Evolutionary conservation across 441 rosid species (phyloP).

Genomic region (Corymbia calophylla): DNA sequence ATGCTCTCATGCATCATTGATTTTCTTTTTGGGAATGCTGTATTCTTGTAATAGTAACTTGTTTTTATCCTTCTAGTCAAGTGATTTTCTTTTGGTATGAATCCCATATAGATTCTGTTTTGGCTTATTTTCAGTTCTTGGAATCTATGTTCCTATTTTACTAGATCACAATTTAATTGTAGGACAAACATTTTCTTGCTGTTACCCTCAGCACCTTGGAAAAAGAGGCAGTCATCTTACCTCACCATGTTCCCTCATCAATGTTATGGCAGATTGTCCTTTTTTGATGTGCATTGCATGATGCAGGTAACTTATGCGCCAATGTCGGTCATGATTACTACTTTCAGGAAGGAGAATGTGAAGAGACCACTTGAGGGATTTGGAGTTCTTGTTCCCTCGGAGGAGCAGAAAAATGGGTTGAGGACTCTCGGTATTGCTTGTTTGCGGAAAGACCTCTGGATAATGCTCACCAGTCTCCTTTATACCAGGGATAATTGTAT

Average conservation of each 20-base stretch:
- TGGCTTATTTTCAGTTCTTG: background rate
- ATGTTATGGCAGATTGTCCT: background rate
- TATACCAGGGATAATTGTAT: background rate
- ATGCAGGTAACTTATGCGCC: slow-evolving; percentile 74
- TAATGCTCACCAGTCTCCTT: background rate
- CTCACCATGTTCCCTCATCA: background rate
- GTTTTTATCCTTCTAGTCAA: background rate
- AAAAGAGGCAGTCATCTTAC: background rate
- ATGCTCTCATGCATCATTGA: background rate
- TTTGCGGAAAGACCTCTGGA: background rate
- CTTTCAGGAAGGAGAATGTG: slow-evolving; percentile 82
- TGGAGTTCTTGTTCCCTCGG: slow-evolving; percentile 92
- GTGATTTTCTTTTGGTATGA: background rate
- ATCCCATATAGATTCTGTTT: background rate
- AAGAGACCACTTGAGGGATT: slow-evolving; percentile 90
- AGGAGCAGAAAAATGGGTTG: slow-evolving; percentile 78
- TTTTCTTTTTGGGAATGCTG: background rate
- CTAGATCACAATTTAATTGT: background rate
- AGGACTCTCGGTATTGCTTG: slow-evolving; percentile 71
- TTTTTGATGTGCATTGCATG: background rate
- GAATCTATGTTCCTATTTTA: background rate
- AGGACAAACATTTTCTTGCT: background rate
- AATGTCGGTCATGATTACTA: slow-evolving; percentile 69
- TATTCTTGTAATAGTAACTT: background rate
- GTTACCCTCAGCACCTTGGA: background rate